Conservation (phyloP, 2,329 filamentous ascomycete genomes). For the Aspergillus pseudotamarii region DNA sequence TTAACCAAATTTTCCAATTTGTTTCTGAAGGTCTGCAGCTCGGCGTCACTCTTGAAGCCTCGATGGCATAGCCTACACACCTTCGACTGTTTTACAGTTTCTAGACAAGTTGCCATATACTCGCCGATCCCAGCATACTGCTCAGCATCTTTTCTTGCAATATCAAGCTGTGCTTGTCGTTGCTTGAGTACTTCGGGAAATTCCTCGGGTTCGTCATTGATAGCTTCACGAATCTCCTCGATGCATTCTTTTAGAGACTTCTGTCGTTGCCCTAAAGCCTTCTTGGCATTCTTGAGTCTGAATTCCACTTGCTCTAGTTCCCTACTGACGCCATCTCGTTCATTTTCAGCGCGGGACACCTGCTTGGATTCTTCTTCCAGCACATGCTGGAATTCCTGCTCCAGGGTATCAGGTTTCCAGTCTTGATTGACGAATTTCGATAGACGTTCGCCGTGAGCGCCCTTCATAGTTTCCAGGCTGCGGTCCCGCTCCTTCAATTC, state of each 20-base stretch:
- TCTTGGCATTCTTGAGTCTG: constrained; percentile 66
- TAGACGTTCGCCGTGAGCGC: constrained; percentile 73
- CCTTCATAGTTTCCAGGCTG: constrained; percentile 75
- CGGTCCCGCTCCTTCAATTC: constrained; percentile 73
- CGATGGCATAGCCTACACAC: constrained; percentile 77
- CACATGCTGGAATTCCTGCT: constrained; percentile 68
- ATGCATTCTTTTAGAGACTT: constrained; percentile 66
- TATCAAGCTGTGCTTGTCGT: constrained; percentile 55
- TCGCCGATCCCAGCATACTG: constrained; percentile 68
- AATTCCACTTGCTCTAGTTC: constrained; percentile 78
- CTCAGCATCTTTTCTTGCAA: constrained; percentile 64
- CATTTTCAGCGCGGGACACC: constrained; percentile 67
- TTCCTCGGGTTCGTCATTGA: constrained; percentile 54
- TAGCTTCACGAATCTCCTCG: constrained; percentile 61
- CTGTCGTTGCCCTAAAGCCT: constrained; percentile 66
- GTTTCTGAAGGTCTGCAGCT: constrained; percentile 65
- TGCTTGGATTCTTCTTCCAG: constrained; percentile 60
- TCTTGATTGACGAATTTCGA: constrained; percentile 62
- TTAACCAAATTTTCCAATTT: constrained; percentile 64
- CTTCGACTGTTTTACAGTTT: constrained; percentile 67
- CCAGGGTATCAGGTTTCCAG: constrained; percentile 73
- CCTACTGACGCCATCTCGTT: constrained; percentile 70
- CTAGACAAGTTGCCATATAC: constrained; percentile 71
- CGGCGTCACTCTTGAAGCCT: constrained; percentile 62
- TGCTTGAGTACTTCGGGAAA: constrained; percentile 57